Base-by-base conservation (phyloP, 441 rosid genomes). In the Metrosideros polymorpha region DNA sequence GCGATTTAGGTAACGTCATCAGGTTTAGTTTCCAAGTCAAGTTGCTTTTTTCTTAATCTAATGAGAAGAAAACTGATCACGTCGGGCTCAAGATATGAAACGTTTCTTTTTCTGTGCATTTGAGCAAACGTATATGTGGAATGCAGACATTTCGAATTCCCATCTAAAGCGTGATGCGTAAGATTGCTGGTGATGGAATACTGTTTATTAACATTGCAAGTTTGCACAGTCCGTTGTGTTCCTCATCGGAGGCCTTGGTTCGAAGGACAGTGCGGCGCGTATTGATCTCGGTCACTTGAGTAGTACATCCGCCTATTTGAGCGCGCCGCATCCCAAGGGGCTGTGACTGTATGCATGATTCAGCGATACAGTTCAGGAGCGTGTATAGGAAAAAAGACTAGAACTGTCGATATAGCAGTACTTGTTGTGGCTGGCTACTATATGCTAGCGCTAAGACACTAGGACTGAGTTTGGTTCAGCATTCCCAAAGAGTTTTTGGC, bases 391-490 rank as follows among this genome's bases (percentile, higher is more conserved):
- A 56, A 56, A 56, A 7, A n/a, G 43, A 39, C 87, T 85, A 14
- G 89, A 87, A 55, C 22, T 89, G 24, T 86, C 94, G 97, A 99
- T 77, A 87, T 94, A 54, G 93, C 92, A 66, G 90, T 95, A 93
- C 97, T 98, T 71, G 95, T 96, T 71, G 95, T 92, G 61, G 95
- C 96, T 86, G 95, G 82, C 59, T 94, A 96, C 52, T 96, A 95
- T 87, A 93, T 97, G 96, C 89, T 97, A 53, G 98, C 99, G 42
- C 86, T 95, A 91, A n/a, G n/a, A n/a, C n/a, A n/a, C n/a, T n/a
- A n/a, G n/a, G n/a, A n/a, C n/a, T n/a, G n/a, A n/a, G n/a, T n/a
- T n/a, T n/a, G n/a, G n/a, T n/a, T n/a, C n/a, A n/a, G n/a, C n/a
- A n/a, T n/a, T n/a, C n/a, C n/a, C n/a, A n/a, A n/a, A n/a, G n/a